Evolutionary conservation across 192 early-diverging fungal species (phyloP).

Genomic region (Umbelopsis ramanniana): DNA sequence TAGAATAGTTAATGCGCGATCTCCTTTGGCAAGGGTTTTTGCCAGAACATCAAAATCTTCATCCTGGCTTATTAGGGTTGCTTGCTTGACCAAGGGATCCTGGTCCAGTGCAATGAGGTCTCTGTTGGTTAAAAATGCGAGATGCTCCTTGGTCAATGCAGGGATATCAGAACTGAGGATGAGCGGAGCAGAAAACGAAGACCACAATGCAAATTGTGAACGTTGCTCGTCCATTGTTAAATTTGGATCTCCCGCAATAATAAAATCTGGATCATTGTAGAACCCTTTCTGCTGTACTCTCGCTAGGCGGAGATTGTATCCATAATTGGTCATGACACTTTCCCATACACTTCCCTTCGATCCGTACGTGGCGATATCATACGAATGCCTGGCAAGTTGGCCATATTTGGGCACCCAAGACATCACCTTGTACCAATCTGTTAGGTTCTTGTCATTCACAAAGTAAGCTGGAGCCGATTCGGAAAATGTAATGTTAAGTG

Average conservation of each 20-base stretch:
- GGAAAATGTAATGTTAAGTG: conserved; percentile 18
- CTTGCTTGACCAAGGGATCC: conserved; percentile 48
- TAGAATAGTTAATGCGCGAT: conserved; percentile 36
- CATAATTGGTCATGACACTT: conserved; percentile 41
- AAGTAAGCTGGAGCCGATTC: conserved; percentile 49
- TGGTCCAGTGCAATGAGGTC: conserved; percentile 64
- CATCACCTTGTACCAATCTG: conserved; percentile 47
- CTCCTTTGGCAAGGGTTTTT: conserved; percentile 19
- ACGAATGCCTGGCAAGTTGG: conserved; percentile 47
- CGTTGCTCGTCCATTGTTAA: conserved; percentile 42
- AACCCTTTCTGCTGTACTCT: conserved; percentile 42
- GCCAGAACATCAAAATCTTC: conserved; percentile 1
- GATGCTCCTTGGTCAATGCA: conserved; percentile 27
- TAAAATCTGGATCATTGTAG: conserved; percentile 48
- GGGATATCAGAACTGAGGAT: conserved; percentile 58
- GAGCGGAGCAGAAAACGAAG: conserved; percentile 57
- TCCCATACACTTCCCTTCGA: conserved; percentile 37
- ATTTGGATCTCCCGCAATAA: conserved; percentile 39
- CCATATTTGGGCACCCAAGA: conserved; percentile 46
- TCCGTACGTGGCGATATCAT: conserved; percentile 38
- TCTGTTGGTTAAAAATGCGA: conserved; percentile 44
- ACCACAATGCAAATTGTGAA: conserved; percentile 60
- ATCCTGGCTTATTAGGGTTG: conserved; percentile 20
- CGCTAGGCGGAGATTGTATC: conserved; percentile 47
- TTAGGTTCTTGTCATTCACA: conserved; percentile 33